Evolutionary conservation across 2,329 filamentous ascomycete genomes (phyloP), one percentile per base, ranked within the genome.

Genomic region (Botrytis tulipae): DNA sequence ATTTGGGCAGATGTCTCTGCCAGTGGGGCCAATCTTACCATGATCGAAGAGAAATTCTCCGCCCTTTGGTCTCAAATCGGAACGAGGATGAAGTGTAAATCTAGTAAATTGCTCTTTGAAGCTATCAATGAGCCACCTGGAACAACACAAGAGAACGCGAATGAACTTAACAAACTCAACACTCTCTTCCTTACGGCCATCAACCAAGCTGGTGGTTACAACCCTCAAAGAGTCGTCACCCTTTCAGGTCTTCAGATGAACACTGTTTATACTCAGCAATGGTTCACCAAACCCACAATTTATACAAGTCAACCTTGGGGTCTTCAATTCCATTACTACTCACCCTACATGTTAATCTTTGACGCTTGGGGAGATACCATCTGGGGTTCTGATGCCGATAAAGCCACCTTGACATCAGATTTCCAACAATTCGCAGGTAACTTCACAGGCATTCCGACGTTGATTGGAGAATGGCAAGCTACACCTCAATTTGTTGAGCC

Each of bases 271-370:
- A 89, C 87, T 3, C 84, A 82, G 1, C 80, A 87, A 74, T 89
- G 85, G 84, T 90, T 90, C 76, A 80, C 84, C 74, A 81, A 81
- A 16, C 86, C 86, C 0, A 79, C 80, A 1, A 83, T 85, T 44
- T 86, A 85, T 59, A 83, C 84, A 20, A 88, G 88, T 73, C 79
- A 81, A 70, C 88, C 88, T 0, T 90, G 87, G 84, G 87, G 86
- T 0, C 83, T 90, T 44, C 88, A 90, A 78, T 89, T 88, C 78
- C 89, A 90, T 77, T 90, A 89, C 80, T 90, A 90, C 80, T 85
- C 83, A 14, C 87, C 87, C 18, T 88, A 86, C 80, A 85, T 85
- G 74, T 85, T 85, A 68, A 81, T 84, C 25, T 85, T 85, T 76
- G 74, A 81, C 66, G 81, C 85, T 20, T 90, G 87, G 88, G 88